These are phyloP conservation scores for Colletotrichum tanaceti DNA, from an alignment of 2,329 filamentous ascomycete genomes.

Conservation along the genomic window DNA sequence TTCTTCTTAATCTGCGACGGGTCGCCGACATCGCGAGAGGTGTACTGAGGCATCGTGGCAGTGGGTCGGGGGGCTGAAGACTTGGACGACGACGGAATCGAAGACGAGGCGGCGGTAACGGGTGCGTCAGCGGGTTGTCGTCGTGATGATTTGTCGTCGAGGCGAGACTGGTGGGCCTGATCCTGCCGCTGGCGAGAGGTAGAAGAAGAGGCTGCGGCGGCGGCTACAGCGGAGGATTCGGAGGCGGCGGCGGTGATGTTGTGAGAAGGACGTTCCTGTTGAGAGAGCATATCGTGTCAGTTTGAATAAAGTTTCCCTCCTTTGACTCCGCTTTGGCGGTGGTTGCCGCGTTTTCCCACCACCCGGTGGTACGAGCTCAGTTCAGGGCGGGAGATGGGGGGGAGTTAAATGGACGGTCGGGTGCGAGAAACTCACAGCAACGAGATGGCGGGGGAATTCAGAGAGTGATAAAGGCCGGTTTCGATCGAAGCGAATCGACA, in stretches of 20 bases:
- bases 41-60: constrained; percentile 72
- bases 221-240: constrained; percentile 21
- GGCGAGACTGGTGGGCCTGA: constrained; percentile 18
- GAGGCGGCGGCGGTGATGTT: constrained; percentile 28
- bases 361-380: constrained; percentile 35
- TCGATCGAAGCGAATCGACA: constrained; percentile 42
- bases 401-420: constrained; percentile 32
- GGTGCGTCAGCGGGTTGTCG: constrained; percentile 27
- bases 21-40: constrained; percentile 74
- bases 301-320: constrained; percentile 41
- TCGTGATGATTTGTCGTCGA: constrained; percentile 30
- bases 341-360: constrained; percentile 37
- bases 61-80: constrained; percentile 42
- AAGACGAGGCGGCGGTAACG: constrained; percentile 34
- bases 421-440: constrained; percentile 35
- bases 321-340: constrained; percentile 41
- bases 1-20: constrained; percentile 84
- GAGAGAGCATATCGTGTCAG: constrained; percentile 41
- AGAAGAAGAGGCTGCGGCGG: constrained; percentile 33
- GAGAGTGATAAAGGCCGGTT: constrained; percentile 37
- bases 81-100: constrained; percentile 36
- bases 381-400: constrained; percentile 32
- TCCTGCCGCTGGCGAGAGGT: constrained; percentile 37
- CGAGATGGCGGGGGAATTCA: constrained; percentile 29
- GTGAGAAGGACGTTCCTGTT: constrained; percentile 36